Evolutionary conservation across 2,329 filamentous ascomycete genomes (phyloP), one percentile per base, ranked within the genome.

Genomic region (Mycogone perniciosa): DNA sequence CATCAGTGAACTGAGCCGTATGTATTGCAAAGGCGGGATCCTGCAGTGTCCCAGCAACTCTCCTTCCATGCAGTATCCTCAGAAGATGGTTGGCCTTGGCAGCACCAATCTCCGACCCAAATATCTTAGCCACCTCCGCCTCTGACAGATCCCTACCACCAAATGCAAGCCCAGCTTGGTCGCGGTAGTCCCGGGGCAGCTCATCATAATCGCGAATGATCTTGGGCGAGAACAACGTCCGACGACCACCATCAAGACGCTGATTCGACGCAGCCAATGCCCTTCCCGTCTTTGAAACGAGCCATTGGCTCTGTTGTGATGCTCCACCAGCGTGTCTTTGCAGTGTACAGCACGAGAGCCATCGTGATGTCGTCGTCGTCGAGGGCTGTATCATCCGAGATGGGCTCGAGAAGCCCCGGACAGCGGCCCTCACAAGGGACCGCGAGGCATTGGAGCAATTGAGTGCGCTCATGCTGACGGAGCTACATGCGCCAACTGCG

Each of bases 21-120:
- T 80, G 75, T 29, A 66, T 56, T 34, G 67, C 66, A 44, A 79
- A 71, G 4, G 67, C 68, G 2, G 81, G 81, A 59, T 85, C 82
- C 8, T 81, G 75, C 39, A 85, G 69, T 3, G 81, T 84, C 33
- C 82, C 82, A 6, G 82, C 80, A 26, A 86, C 80, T 38, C 82
- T 73, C 34, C 81, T 75, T 7, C 82, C 82, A 60, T 86, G 82
- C 9, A 85, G 65, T 45, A 85, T 77, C 47, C 71, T 70, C 45
- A 85, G 65, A 40, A 85, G 64, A 41, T 66, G 67, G 60, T 84
- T 84, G 20, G 75, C 82, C 5, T 63, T 59, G 4, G 59, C 56
- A 1, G 70, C 62, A 53, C 69, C 65, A 42, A 82, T 67, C 9
- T 67, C 66, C 5, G 70, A 59, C 1, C 79, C 77, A 54, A 85